Evolutionary conservation across 2,329 filamentous ascomycete genomes (phyloP).

Genomic region (Phaeosphaeriaceae sp.): DNA sequence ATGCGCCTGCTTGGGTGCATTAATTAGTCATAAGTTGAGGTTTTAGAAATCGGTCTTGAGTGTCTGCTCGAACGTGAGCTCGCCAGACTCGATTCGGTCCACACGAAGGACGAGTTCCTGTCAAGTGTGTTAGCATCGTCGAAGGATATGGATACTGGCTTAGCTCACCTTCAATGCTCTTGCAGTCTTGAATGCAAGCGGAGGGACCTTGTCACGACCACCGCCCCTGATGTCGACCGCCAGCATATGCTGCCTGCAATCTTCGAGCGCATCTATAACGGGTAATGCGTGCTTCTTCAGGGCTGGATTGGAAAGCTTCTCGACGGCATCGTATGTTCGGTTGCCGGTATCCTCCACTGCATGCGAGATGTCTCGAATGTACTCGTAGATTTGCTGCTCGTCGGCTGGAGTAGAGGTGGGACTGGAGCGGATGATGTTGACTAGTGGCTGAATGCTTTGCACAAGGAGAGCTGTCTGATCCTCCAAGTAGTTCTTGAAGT

Average conservation of each 20-base stretch:
- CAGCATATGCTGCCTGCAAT: conserved; percentile 70
- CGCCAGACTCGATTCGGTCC: conserved; percentile 50
- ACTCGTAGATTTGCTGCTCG: conserved; percentile 63
- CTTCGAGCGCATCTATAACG: conserved; percentile 64
- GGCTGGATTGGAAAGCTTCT: conserved; percentile 57
- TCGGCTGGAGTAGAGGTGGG: conserved; percentile 38
- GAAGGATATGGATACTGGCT: background rate
- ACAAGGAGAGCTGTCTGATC: conserved; percentile 82
- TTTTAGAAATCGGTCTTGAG: conserved; percentile 41
- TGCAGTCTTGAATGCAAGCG: conserved; percentile 86
- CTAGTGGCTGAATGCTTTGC: conserved; percentile 81
- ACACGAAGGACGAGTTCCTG: conserved; percentile 52
- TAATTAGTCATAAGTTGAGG: background rate
- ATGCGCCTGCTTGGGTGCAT: background rate
- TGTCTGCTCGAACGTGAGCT: conserved; percentile 43
- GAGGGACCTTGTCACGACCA: conserved; percentile 71
- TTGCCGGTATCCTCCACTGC: conserved; percentile 74
- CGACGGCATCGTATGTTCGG: conserved; percentile 64
- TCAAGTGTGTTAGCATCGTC: conserved; percentile 15
- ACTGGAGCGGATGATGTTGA: conserved; percentile 67
- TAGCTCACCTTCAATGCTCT: conserved; percentile 73
- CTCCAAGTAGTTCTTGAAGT: conserved; percentile 78
- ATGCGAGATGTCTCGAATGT: conserved; percentile 73
- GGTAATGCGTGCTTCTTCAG: conserved; percentile 59
- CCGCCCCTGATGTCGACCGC: conserved; percentile 68